Evolutionary conservation across 495 filamentous ascomycete species (phyloP).

Genomic region (Chaetomium fimeti): DNA sequence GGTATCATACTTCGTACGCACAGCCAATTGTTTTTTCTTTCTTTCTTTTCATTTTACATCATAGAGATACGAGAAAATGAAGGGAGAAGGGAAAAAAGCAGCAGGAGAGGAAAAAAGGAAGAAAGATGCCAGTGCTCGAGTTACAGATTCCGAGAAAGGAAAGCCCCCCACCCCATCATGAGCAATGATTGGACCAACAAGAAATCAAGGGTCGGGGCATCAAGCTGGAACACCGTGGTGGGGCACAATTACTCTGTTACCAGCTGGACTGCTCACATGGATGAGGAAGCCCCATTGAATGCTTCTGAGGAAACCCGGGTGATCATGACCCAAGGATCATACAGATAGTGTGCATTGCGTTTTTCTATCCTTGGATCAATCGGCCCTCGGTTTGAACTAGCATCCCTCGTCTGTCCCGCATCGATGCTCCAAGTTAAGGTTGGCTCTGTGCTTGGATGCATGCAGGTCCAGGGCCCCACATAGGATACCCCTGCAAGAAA

Average conservation of each 20-base stretch:
- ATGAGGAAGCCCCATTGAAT: not conserved
- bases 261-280: no score
- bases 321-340: no score
- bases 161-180: slow-evolving; percentile 15
- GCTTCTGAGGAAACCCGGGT: no score
- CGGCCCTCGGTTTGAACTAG: not conserved
- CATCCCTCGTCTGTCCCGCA: not conserved
- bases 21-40: not conserved
- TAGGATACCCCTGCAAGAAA: not conserved
- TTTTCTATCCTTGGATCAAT: no score
- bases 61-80: not conserved
- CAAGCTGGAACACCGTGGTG: not conserved
- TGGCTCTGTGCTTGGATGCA: slow-evolving; percentile 1
- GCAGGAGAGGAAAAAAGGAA: not conserved
- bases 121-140: not conserved
- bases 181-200: slow-evolving; percentile 23
- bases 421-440: not conserved
- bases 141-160: slow-evolving; percentile 26
- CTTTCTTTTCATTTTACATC: no score
- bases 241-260: no score
- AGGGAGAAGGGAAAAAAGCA: not conserved
- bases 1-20: no score
- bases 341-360: no score
- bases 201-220: slow-evolving; percentile 27
- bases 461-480: slow-evolving; percentile 5